Percentiles rank a stretch among this genome's conserved stretches.
phyloP scores from a whole-genome alignment of 495 filamentous ascomycete genomes.

The Neurospora tetraspora region DNA sequence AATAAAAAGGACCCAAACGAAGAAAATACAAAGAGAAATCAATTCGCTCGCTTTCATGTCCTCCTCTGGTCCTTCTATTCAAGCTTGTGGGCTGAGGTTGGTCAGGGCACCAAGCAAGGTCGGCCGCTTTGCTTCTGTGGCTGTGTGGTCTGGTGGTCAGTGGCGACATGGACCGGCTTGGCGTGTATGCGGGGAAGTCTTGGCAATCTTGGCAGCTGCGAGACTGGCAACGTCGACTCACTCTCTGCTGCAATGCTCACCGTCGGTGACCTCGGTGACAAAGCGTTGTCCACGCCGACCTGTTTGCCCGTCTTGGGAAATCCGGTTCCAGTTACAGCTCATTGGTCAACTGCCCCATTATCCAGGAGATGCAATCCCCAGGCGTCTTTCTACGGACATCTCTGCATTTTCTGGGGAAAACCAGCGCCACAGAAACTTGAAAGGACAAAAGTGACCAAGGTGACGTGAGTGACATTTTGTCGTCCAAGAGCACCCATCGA shows the following conservation, averaged over 20 bases:
- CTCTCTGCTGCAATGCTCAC: no score
- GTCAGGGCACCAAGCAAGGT: background rate
- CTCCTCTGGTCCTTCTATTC: background rate
- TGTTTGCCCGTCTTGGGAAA: no score
- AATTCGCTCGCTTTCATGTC: background rate
- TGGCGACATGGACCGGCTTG: background rate
- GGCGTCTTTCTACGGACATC: background rate
- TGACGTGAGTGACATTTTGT: background rate
- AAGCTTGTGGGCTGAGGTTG: background rate
- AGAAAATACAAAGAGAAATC: background rate
- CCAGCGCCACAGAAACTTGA: background rate
- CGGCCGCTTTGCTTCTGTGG: background rate
- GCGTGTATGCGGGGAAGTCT: background rate
- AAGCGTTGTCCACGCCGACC: no score
- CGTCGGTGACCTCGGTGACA: no score
- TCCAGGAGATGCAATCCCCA: no score
- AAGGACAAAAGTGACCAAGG: background rate
- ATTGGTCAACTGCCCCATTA: no score
- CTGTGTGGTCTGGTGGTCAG: background rate
- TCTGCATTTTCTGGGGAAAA: background rate
- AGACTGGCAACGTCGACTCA: no score
- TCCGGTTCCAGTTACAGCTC: no score
- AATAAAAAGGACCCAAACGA: background rate
- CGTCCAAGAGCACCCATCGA: background rate
- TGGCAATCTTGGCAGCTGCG: background rate